A percentile compares a stretch with the other conserved stretches of the same genome.
phyloP scores from a whole-genome alignment of 139 green algal species.

The Chlamydomonas sp. region DNA sequence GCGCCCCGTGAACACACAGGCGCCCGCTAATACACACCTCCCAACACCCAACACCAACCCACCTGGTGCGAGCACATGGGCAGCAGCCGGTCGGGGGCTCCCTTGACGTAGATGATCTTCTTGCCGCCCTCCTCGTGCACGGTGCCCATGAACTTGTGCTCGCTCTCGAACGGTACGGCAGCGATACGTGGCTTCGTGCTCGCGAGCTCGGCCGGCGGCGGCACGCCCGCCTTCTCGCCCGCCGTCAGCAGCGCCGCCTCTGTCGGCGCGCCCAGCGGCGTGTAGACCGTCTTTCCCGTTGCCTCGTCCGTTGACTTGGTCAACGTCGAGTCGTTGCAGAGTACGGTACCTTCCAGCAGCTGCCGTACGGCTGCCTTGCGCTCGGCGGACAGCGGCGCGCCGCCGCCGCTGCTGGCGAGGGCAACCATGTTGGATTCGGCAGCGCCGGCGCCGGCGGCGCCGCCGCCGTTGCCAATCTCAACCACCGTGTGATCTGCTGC shows the following conservation, averaged over 20 bases:
- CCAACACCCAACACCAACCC: background rate
- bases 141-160: constrained; percentile 61
- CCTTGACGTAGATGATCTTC: constrained; percentile 47
- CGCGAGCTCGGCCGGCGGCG: constrained; percentile 7
- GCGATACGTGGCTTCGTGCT: constrained; percentile 27
- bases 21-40: background rate
- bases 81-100: constrained; percentile 49
- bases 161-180: constrained; percentile 49
- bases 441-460: too few species aligned
- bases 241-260: constrained; percentile 51
- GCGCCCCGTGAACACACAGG: background rate
- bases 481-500: too few species aligned
- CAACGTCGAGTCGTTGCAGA: constrained; percentile 55
- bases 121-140: constrained; percentile 16
- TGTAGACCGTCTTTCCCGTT: constrained; percentile 13
- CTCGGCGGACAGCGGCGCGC: background rate
- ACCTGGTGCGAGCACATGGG: constrained; percentile 44
- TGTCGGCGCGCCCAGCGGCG: constrained; percentile 42
- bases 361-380: background rate
- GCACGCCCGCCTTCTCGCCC: constrained; percentile 45
- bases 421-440: too few species aligned
- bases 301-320: constrained; percentile 6
- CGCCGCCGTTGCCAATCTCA: too few species aligned
- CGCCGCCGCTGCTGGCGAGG: too few species aligned
- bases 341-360: constrained; percentile 42